Base-by-base conservation (phyloP, 2,329 filamentous ascomycete genomes). In the Nigrospora oryzae region DNA sequence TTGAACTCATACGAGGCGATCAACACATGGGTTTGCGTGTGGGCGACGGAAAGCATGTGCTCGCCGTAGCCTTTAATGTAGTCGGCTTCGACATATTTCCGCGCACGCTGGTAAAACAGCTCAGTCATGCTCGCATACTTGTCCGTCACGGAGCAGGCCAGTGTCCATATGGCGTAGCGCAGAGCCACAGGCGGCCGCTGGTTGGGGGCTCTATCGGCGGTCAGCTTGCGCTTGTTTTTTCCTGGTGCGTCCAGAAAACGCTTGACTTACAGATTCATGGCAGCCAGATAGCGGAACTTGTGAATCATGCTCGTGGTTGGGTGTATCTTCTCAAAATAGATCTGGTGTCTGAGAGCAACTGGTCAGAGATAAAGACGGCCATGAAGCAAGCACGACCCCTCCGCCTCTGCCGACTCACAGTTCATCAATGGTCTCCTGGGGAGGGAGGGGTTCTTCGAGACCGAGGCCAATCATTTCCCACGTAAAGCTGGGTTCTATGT, bases 91-190 rank as follows among this genome's bases (percentile, higher is more conserved):
- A 89, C 75, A 58, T 97, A 97, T 60, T 95, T 97, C 47, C 91
- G 81, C 12, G 91, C 81, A 42, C 90, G 78, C 50, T 86, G 81
- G 62, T 98, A 98, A 62, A 97, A 96, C 50, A 95, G 80, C 44
- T 90, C 85, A 58, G 89, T 89, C 13, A 95, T 66, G 44, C 80
- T 78, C 32, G 76, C 71, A 61, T 87, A 96, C 59, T 89, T 93
- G 47, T 95, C 89, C 3, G 80, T 82, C 37, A 90, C 77, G 5
- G 87, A 84, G 50, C 89, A 90, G n/a, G 91, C 89, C 56, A 89
- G 69, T n/a, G 84, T 87, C 91, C 91, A 97, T 74, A 97, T 94
- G 45, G 87, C 89, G 66, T 98, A 98, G 54, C 93, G 82, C 41
- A 98, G 68, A 52, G 86, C 89, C 30, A 95, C 81, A 0, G 91